Evolutionary conservation across 2,329 filamentous ascomycete species (phyloP).

Genomic region (Aspergillus puulaauensis): DNA sequence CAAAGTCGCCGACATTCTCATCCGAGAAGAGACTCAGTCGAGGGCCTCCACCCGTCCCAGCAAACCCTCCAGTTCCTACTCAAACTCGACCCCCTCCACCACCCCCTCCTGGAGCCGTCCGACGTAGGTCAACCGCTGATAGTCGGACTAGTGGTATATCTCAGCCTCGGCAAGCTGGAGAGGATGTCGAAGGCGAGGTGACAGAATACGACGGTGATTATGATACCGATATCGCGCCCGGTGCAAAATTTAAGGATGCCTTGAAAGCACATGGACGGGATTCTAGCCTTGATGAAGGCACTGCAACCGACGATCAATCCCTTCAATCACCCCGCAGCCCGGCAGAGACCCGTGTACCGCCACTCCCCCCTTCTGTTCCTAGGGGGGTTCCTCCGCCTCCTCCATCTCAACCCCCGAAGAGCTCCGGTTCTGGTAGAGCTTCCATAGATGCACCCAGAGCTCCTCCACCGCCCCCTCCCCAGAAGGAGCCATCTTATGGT

Average conservation of each 20-base stretch:
- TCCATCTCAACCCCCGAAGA: constrained; percentile 59
- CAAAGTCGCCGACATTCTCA: constrained; percentile 29
- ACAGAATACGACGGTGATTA: constrained; percentile 98
- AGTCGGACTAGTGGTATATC: constrained; percentile 43
- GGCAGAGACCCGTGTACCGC: constrained; percentile 38
- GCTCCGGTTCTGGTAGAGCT: constrained; percentile 27
- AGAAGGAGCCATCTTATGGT: constrained; percentile 42
- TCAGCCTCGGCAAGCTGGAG: constrained; percentile 49
- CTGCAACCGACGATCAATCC: constrained; percentile 55
- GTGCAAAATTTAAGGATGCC: constrained; percentile 90
- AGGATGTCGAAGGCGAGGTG: constrained; percentile 72
- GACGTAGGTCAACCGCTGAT: constrained; percentile 61
- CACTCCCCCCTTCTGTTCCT: constrained; percentile 59
- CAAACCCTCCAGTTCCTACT: constrained; percentile 38
- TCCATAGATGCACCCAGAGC: constrained; percentile 35
- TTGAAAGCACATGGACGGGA: constrained; percentile 78
- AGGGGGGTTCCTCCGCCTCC: constrained; percentile 65
- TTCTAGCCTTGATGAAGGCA: constrained; percentile 70
- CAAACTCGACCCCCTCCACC: constrained; percentile 67
- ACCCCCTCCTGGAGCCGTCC: constrained; percentile 53
- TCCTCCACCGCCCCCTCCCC: constrained; percentile 49
- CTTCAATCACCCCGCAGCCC: constrained; percentile 47
- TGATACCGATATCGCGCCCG: constrained; percentile 94
- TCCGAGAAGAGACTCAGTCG: constrained; percentile 45
- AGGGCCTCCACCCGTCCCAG: constrained; percentile 42